Evolutionary conservation across 2,329 filamentous ascomycete genomes (phyloP), one percentile per base, ranked within the genome.

Genomic region (Alternaria novae-zelandiae): DNA sequence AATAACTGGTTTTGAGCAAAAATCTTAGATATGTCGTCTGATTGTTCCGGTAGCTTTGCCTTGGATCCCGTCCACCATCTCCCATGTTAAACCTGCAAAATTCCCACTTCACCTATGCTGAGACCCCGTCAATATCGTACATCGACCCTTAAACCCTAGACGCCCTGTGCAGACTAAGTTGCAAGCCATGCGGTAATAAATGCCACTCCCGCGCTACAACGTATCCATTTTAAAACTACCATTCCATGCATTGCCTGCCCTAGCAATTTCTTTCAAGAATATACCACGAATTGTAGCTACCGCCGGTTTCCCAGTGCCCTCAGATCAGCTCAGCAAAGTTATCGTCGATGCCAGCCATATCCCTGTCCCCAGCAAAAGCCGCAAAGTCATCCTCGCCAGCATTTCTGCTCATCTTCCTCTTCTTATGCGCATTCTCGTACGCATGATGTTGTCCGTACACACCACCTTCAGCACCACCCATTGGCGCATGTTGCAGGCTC

Each of bases 261-360:
- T 8, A 8, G 30, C 30, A 32, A 4, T 32, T 15, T 32, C 12
- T 6, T 32, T 32, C 0, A 2, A 32, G 6, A 32, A 32, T 15
- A 32, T 32, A 3, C 3, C 30, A 8, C 30, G 5, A 32, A 32
- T 4, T 3, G 2, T 32, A 15, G 30, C 30, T 32, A 41, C 9
- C 32, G 8, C 32, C 6, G 6, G 5, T 32, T 6, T 7, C 30
- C 13, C 15, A 17, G 15, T 41, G 1, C 0, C 8, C 30, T 70
- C 54, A 78, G 23, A 79, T 78, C 77, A 90, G 81, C 64, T 87
- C 86, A 10, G 86, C 86, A 51, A 90, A 85, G 75, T 89, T 87
- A 8, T 84, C 86, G 73, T 90, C 88, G 67, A 90, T 80, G 20
- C 86, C 87, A 12, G 81, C 82, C 80, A 86, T 84, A 26, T 83